These are phyloP conservation scores for Discostella stelligera DNA, from an alignment of 352 stramenopile species.

Conservation along the genomic window DNA sequence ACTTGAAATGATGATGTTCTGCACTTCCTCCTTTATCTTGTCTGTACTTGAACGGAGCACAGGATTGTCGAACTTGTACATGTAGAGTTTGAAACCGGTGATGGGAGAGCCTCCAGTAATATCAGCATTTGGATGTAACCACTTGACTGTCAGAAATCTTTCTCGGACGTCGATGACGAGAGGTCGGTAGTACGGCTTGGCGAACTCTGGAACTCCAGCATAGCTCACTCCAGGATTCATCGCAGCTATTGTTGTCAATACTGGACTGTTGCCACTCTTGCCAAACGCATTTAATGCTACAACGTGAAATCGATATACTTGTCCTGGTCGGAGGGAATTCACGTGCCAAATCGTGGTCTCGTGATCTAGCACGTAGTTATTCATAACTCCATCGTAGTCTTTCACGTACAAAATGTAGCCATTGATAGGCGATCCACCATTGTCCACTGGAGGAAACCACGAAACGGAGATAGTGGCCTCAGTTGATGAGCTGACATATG, in stretches of 20 bases:
- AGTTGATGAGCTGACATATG: conserved; percentile 56
- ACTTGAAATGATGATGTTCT: conserved; percentile 85
- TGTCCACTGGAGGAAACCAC: conserved; percentile 89
- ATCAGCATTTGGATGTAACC: conserved; percentile 82
- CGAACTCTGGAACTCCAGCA: conserved; percentile 37
- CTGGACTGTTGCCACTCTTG: conserved; percentile 83
- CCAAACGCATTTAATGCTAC: conserved; percentile 86
- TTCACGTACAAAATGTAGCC: conserved; percentile 90
- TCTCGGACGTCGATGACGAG: conserved; percentile 61
- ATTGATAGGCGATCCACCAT: conserved; percentile 89
- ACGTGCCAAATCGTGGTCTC: conserved; percentile 51
- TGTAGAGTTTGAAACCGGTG: conserved; percentile 92
- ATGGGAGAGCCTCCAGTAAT: conserved; percentile 70
- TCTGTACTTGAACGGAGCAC: conserved; percentile 61
- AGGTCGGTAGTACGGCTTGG: conserved; percentile 36
- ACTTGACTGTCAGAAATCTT: conserved; percentile 76
- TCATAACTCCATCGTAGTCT: conserved; percentile 50
- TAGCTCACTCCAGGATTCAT: conserved; percentile 69
- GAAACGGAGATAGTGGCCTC: conserved; percentile 71
- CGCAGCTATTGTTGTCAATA: conserved; percentile 89
- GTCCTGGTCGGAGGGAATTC: conserved; percentile 81
- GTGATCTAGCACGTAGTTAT: conserved; percentile 58
- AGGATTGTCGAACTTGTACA: conserved; percentile 82
- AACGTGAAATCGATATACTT: conserved; percentile 92
- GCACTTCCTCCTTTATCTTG: conserved; percentile 85